phyloP scores from a whole-genome alignment of 208 protist genomes.

The Trypanosoma theileri region DNA sequence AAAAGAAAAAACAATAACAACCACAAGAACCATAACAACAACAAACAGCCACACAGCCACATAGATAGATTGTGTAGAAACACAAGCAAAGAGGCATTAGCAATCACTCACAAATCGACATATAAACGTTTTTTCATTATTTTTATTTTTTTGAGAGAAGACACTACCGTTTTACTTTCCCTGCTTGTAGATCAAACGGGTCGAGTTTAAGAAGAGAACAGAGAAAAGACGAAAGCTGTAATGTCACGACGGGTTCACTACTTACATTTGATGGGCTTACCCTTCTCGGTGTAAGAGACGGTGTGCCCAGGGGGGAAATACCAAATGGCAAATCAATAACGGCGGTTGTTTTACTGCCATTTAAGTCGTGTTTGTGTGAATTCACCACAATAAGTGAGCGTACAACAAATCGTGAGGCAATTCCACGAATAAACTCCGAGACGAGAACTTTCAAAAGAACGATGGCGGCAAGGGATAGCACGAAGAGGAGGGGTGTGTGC shows the following conservation, averaged over 20 bases:
- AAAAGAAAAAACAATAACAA: too few species aligned
- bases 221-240: slow-evolving; percentile 36
- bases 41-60: too few species aligned
- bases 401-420: slow-evolving; percentile 37
- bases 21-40: too few species aligned
- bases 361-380: background rate
- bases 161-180: slow-evolving; percentile 25
- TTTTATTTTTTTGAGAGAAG: slow-evolving; percentile 1
- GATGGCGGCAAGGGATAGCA: slow-evolving; percentile 18
- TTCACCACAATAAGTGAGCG: slow-evolving; percentile 24
- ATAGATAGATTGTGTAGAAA: too few species aligned
- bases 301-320: slow-evolving; percentile 24
- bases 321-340: slow-evolving; percentile 7
- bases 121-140: slow-evolving; percentile 4
- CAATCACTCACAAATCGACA: background rate
- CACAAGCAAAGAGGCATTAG: too few species aligned
- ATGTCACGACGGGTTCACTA: slow-evolving; percentile 8
- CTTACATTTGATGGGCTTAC: background rate
- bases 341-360: background rate
- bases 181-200: slow-evolving; percentile 40
- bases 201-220: slow-evolving; percentile 33
- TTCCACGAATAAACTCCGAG: slow-evolving; percentile 26
- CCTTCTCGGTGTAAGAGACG: background rate
- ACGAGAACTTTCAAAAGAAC: slow-evolving; percentile 37
- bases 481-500: slow-evolving; percentile 25